Evolutionary conservation across 2,329 filamentous ascomycete genomes (phyloP), one percentile per base, ranked within the genome.

Genomic region (Exophiala lecanii-corni): DNA sequence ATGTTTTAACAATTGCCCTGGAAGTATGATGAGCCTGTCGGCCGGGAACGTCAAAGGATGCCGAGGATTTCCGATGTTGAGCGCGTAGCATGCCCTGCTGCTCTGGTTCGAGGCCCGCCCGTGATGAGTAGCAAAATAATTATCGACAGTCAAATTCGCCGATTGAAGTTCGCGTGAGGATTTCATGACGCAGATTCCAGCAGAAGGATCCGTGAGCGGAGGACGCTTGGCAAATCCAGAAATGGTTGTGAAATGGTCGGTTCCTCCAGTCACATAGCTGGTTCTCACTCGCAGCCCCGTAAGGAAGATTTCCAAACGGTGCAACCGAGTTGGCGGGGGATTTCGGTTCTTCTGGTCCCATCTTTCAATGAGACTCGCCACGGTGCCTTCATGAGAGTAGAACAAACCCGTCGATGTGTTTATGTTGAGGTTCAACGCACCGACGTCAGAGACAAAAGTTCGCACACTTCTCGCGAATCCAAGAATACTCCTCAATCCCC

Each of bases 1-100:
- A 23, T 20, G 13, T 18, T 31, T 37, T 23, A 30, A 43, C 19
- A 36, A n/a, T 30, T 49, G 49, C 12, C 49, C 49, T 17, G 49
- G 45, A 2, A 51, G 23, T 3, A 49, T 32, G 6, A 39, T 10
- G 9, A 51, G 19, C 3, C 16, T n/a, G 9, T 18, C 9, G 16
- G 42, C 46, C 9, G 43, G 46, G 7, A 39, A 12, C 6, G 42
- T 36, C n/a, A 12, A 35, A 3, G 5, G 12, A 13, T 36, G 9
- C 10, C 18, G 23, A 5, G 25, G 36, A 2, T 43, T 25, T 2
- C 38, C 41, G 10, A 43, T 13, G 13, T 20, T 12, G 16, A 45
- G n/a, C n/a, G n/a, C n/a, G n/a, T n/a, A n/a, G n/a, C n/a, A n/a
- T n/a, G n/a, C n/a, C n/a, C n/a, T n/a, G n/a, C n/a, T n/a, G n/a